Base-by-base conservation (phyloP, 495 filamentous ascomycete species). In the Barbatosphaeria neglecta region DNA sequence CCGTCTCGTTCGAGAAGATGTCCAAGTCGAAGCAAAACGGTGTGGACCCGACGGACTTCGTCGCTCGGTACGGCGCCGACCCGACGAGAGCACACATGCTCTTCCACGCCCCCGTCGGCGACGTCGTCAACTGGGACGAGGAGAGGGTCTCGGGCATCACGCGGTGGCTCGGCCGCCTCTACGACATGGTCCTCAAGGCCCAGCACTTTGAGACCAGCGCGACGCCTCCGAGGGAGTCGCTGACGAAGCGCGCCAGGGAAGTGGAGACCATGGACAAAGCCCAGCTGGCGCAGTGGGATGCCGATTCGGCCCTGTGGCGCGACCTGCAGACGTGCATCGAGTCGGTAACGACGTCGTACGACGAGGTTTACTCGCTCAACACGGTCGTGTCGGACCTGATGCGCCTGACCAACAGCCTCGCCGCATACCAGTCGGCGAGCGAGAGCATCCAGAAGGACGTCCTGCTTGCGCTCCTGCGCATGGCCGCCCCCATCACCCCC, bases 1-100 rank as follows among this genome's bases (percentile, higher is more conserved):
- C 60, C 10, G 57, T 89, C 23, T 80, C 77, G 0, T 93, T 77
- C 47, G 86, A 95, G 62, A 95, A 95, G 54, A 95, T 95, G 88
- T 90, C 84, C n/a, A 95, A 95, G 62, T 90, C 86, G 47, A 95
- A 95, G 56, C 73, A 92, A 64, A 95, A 95, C 57, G 88, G 88
- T 24, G 84, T 93, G n/a, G 87, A 94, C 55, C 88, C 88, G 0
- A 76, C 73, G 0, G 62, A 55, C 0, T 86, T 84, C 50, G 84
- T 89, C 37, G 57, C 67, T 0, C 78, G 76, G 46, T 83, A 90
- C 49, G 87, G 88, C 17, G 84, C 87, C 0, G 88, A 95, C 57
- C 82, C 84, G 0, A 92, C 84, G 4, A 74, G 88, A 39, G 86
- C 87, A 1, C 88, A 95, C 54, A 80, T 95, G 43, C 71, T 95